phyloP scores from a whole-genome alignment of 768 basidiomycete genomes.

The Russula vinacea region DNA sequence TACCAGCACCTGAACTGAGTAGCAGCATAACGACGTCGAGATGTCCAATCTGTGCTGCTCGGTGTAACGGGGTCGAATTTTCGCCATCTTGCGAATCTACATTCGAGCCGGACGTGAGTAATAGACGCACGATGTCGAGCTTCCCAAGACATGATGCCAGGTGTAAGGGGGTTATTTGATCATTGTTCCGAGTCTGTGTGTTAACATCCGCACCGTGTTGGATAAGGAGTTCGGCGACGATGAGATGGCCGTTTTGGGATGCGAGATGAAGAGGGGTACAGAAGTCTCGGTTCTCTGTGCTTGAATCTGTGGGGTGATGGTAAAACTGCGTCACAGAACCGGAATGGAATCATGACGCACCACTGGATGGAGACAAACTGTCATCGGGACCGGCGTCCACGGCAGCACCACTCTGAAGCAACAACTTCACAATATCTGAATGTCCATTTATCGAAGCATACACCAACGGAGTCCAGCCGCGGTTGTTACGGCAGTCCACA shows the following conservation, averaged over 20 bases:
- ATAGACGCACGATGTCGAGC: background rate
- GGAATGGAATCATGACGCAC: background rate
- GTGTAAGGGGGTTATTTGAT: background rate
- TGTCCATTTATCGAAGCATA: background rate
- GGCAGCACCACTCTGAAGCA: background rate
- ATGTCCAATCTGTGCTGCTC: background rate
- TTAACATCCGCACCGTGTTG: background rate
- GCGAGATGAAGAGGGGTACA: background rate
- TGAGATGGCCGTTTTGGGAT: background rate
- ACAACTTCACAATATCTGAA: background rate
- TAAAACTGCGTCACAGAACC: background rate
- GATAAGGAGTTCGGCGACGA: background rate
- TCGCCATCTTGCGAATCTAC: background rate
- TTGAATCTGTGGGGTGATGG: background rate
- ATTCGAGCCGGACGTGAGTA: background rate
- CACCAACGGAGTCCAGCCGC: background rate
- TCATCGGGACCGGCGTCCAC: background rate
- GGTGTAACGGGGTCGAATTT: background rate
- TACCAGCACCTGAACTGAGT: background rate
- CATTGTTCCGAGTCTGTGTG: background rate
- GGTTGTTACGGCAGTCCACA: background rate
- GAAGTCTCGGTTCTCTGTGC: too few species aligned
- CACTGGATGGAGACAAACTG: background rate
- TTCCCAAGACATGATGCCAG: background rate
- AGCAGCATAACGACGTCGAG: background rate